Base-by-base conservation (phyloP, 2,329 filamentous ascomycete species). In the Colletotrichum tamarilloi region DNA sequence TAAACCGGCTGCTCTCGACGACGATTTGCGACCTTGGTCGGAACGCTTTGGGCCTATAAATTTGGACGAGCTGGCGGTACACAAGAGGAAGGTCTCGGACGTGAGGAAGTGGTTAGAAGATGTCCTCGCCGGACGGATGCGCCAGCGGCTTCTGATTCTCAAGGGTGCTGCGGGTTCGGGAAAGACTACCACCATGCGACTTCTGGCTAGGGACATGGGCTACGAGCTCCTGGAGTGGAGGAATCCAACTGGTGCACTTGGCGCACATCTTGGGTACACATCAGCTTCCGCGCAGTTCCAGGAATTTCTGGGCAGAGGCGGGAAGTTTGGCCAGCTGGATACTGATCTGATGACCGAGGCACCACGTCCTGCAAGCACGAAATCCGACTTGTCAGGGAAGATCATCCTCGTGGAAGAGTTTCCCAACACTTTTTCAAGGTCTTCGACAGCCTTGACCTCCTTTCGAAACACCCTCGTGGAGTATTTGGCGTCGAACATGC, bases 81-180 rank as follows among this genome's bases (percentile, higher is more conserved):
- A 99, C 82, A 98, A 97, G 85, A 97, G 91, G 78, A 99, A 99
- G 82, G 94, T 98, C 6, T 84, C 90, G 2, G 95, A 98, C 83
- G 95, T 98, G 58, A 90, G 92, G 72, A 87, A 85, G 72, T 98
- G 97, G 95, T 85, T 99, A 42, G 90, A 93, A 56, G 90, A 92
- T 79, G 94, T 95, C 22, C 89, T 95, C 74, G 81, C 83, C 30
- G 93, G 94, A 19, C 85, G 86, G 49, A 83, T 89, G 81, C 86
- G 89, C 73, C 91, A 97, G 85, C 90, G 93, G 73, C 80, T 98
- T 70, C 88, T 98, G 70, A 87, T 99, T 32, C 86, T 99, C 56
- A 98, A 97, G 82, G 97, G 97, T 12, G 92, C 95, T 42, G 95
- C 97, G 55, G 97, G 97, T 24, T 94, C 94, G 42, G 97, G 95